Conservation (phyloP, 176 grass and related monocot genomes). For the Lolium perenne region DNA sequence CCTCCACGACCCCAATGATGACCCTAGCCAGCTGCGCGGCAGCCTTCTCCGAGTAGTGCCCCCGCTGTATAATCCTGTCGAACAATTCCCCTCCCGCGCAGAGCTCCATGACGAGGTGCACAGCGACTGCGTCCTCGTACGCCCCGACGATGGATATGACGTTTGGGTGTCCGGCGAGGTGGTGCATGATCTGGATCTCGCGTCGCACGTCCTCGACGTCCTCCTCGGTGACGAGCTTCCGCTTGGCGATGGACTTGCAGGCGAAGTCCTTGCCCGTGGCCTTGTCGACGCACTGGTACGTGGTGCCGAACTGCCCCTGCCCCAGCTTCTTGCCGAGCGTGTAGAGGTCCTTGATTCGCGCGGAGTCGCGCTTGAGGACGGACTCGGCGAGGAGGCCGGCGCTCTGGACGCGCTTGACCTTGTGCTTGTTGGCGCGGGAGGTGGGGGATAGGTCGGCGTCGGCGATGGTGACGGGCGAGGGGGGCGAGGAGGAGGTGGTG, state of each 20-base stretch:
- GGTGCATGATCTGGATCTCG: slow-evolving; percentile 99
- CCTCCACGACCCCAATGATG: slow-evolving; percentile 60
- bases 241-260: slow-evolving; percentile 95
- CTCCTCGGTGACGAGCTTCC: slow-evolving; percentile 92
- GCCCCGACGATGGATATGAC: slow-evolving; percentile 61
- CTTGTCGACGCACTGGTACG: slow-evolving; percentile 67
- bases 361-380: slow-evolving; percentile 60
- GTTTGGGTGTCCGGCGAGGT: slow-evolving; percentile 81
- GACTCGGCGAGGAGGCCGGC: slow-evolving; percentile 63
- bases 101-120: slow-evolving; percentile 96
- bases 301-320: slow-evolving; percentile 77
- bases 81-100: slow-evolving; percentile 89
- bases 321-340: slow-evolving; percentile 62
- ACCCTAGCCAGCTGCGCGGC: slow-evolving; percentile 57
- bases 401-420: slow-evolving; percentile 63
- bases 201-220: slow-evolving; percentile 96
- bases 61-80: slow-evolving; percentile 68
- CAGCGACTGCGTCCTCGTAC: slow-evolving; percentile 74
- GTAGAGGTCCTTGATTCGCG: slow-evolving; percentile 69
- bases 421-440: slow-evolving; percentile 33
- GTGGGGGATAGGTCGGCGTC: slow-evolving; percentile 40
- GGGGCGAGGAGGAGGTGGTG: slow-evolving; percentile 37
- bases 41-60: slow-evolving; percentile 70
- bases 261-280: slow-evolving; percentile 65
- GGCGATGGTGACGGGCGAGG: slow-evolving; percentile 50